phyloP scores from a whole-genome alignment of 2,329 filamentous ascomycete species.

The Alternaria arborescens region DNA sequence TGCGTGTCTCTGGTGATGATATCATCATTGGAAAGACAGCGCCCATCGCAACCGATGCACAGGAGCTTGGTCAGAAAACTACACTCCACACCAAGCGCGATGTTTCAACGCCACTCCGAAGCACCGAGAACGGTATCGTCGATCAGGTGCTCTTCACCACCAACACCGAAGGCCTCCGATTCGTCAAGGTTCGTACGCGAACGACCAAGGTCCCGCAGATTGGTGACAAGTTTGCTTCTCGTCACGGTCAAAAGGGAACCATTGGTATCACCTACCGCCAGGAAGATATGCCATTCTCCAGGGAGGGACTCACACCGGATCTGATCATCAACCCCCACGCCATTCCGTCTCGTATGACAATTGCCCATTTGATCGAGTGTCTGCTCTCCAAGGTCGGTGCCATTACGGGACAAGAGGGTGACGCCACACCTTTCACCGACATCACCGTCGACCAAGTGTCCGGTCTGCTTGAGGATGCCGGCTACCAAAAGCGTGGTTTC shows the following conservation, averaged over 20 bases:
- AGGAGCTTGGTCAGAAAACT: conserved; percentile 91
- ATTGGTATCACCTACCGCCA: conserved; percentile 98
- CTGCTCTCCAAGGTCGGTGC: conserved; percentile 95
- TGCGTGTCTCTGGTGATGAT: conserved; percentile 95
- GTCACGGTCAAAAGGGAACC: conserved; percentile 98
- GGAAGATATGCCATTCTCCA: conserved; percentile 98
- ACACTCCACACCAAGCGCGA: conserved; percentile 92
- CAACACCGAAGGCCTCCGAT: conserved; percentile 91
- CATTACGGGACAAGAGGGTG: conserved; percentile 92
- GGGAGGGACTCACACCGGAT: conserved; percentile 90
- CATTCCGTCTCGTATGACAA: conserved; percentile 99
- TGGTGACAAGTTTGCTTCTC: conserved; percentile 98
- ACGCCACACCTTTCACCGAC: conserved; percentile 97
- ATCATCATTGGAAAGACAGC: conserved; percentile 99
- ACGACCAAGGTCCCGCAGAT: conserved; percentile 99
- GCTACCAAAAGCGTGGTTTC: conserved; percentile 96
- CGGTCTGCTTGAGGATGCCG: conserved; percentile 82
- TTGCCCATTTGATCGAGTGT: conserved; percentile 99
- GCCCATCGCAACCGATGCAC: conserved; percentile 88
- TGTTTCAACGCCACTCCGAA: conserved; percentile 91
- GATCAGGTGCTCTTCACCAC: conserved; percentile 94
- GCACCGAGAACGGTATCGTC: conserved; percentile 95
- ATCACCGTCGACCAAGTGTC: conserved; percentile 96
- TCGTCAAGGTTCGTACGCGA: conserved; percentile 96
- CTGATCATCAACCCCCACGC: conserved; percentile 99